Conservation (phyloP, 306 rosid genomes). For the Quercus alba region DNA sequence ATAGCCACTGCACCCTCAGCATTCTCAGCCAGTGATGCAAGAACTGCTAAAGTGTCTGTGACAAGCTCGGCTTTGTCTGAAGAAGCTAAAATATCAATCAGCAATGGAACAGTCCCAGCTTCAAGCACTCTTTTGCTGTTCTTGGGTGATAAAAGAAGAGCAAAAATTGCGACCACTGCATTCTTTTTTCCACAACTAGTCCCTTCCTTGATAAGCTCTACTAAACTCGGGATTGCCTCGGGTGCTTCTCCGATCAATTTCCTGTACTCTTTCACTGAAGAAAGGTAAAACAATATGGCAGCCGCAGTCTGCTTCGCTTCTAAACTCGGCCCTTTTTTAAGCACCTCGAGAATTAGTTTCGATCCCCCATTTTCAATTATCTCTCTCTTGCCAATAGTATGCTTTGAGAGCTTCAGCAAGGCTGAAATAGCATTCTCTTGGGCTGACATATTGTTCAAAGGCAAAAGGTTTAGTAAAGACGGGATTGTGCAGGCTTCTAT, state of each 20-base stretch:
- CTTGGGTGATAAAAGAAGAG: constrained; percentile 43
- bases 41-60: constrained; percentile 54
- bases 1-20: constrained; percentile 51
- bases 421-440: constrained; percentile 68
- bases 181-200: constrained; percentile 67
- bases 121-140: constrained; percentile 48
- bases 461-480: constrained; percentile 46
- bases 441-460: constrained; percentile 16
- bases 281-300: constrained; percentile 63
- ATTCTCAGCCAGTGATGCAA: constrained; percentile 54
- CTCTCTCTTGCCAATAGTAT: constrained; percentile 39
- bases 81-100: constrained; percentile 39
- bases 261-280: constrained; percentile 49
- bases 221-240: constrained; percentile 46
- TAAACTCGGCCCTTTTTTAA: constrained; percentile 43
- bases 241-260: constrained; percentile 56
- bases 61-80: constrained; percentile 44
- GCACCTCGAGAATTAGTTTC: constrained; percentile 34
- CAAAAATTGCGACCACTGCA: constrained; percentile 68
- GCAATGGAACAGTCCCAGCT: constrained; percentile 49
- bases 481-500: constrained; percentile 53
- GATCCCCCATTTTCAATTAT: constrained; percentile 51
- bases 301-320: constrained; percentile 71
- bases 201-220: constrained; percentile 57
- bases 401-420: constrained; percentile 70